Conservation (phyloP, 2,329 filamentous ascomycete genomes). For the Fusarium sp. region DNA sequence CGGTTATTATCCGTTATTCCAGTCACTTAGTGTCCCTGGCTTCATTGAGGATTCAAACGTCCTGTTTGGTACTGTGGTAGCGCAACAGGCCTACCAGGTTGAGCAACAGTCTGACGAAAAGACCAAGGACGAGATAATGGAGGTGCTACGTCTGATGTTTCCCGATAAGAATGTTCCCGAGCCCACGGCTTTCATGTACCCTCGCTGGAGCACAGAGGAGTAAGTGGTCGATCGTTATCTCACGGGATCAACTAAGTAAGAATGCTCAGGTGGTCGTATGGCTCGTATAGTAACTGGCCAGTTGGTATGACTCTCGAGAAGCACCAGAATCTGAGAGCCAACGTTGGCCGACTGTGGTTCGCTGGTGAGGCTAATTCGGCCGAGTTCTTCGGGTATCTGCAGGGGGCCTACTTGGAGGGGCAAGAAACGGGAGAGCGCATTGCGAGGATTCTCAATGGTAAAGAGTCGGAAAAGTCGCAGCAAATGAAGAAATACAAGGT, state of each 20-base stretch:
- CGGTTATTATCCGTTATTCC: constrained; percentile 67
- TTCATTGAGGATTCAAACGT: constrained; percentile 72
- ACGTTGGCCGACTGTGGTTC: constrained; percentile 69
- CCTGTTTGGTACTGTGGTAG: constrained; percentile 66
- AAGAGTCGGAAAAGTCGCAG: constrained; percentile 8
- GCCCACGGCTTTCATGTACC: constrained; percentile 69
- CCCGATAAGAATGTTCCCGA: constrained; percentile 66
- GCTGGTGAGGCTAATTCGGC: constrained; percentile 72
- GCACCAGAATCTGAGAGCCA: constrained; percentile 74
- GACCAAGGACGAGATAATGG: constrained; percentile 66
- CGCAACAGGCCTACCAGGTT: constrained; percentile 55
- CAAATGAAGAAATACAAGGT: constrained; percentile 19
- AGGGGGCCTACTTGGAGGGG: constrained; percentile 69
- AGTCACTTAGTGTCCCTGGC: constrained; percentile 66
- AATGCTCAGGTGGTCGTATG: constrained; percentile 57
- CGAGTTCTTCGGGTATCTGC: constrained; percentile 73
- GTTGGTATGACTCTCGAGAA: constrained; percentile 69
- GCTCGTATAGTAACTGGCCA: constrained; percentile 76
- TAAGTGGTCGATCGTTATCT: neutral
- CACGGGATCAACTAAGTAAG: constrained; percentile 7
- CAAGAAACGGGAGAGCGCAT: constrained; percentile 59
- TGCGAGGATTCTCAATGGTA: constrained; percentile 38
- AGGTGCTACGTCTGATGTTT: constrained; percentile 70
- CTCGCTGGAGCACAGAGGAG: constrained; percentile 45
- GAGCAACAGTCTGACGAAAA: constrained; percentile 69